Percentiles rank a stretch among this genome's conserved stretches.
These are phyloP conservation scores for Sanghuangporus baumii DNA, from an alignment of 1,284 basidiomycete genomes.

Conservation along the genomic window DNA sequence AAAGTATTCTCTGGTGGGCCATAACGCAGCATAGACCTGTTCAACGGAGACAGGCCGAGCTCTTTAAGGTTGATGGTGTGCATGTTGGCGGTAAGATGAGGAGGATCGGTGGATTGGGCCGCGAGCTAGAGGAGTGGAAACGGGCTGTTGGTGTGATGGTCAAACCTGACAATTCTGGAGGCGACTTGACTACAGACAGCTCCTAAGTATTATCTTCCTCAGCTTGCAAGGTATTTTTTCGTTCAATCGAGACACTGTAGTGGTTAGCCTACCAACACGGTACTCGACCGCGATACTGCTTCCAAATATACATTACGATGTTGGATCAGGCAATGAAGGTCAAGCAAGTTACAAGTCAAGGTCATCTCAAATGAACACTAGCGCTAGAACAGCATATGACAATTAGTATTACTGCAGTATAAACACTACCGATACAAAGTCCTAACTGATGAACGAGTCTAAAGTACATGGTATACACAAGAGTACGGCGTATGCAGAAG, in stretches of 20 bases:
- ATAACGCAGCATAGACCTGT: slow-evolving; percentile 36
- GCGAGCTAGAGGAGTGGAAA: slow-evolving; percentile 32
- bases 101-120: slow-evolving; percentile 39
- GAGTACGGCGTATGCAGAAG: neutral
- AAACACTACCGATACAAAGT: neutral
- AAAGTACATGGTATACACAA: neutral
- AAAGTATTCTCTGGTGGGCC: slow-evolving; percentile 58
- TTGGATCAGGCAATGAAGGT: too few relatives aligned
- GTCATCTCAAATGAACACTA: too few relatives aligned
- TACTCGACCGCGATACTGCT: too few relatives aligned
- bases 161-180: neutral
- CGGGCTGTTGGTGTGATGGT: slow-evolving; percentile 30
- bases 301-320: too few relatives aligned
- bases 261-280: too few relatives aligned
- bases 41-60: slow-evolving; percentile 25
- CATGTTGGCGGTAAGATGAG: slow-evolving; percentile 35
- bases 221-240: too few relatives aligned
- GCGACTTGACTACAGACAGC: too few relatives aligned
- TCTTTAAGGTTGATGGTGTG: slow-evolving; percentile 27
- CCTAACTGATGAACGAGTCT: neutral
- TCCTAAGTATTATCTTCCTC: too few relatives aligned
- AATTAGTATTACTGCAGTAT: neutral
- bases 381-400: too few relatives aligned
- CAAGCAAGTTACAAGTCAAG: too few relatives aligned
- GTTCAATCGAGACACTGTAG: too few relatives aligned